Evolutionary conservation across 1,284 basidiomycete species (phyloP), one percentile per base, ranked within the genome.

Genomic region (Stereum hirsutum): DNA sequence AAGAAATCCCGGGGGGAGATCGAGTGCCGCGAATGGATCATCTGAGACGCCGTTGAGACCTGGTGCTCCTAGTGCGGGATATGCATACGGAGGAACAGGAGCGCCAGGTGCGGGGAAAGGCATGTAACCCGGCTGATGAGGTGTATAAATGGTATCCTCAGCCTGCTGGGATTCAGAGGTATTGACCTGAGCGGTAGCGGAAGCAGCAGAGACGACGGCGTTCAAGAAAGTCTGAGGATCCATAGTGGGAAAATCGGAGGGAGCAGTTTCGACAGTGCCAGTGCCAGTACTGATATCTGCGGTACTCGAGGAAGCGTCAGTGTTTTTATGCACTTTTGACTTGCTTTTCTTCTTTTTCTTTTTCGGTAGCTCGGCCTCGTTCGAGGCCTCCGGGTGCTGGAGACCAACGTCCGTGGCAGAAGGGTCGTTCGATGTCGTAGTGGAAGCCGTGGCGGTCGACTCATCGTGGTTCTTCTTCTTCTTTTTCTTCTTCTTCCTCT

Each of bases 151-250:
- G 15, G 41, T 15, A 19, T 47, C 38, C 42, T 48, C 54, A 11
- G 54, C 49, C 6, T 52, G 55, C 2, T 52, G 50, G 24, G 48
- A 56, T n/a, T n/a, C n/a, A n/a, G n/a, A n/a, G n/a, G n/a, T n/a
- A n/a, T n/a, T n/a, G n/a, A n/a, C 24, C 28, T 49, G 49, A 19
- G 57, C 52, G 3, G 60, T 57, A 20, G 59, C 36, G 12, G 36
- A 59, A 17, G 51, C 57, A 39, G 59, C 63, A 53, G 48, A 57
- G 27, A 65, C 57, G 20, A 63, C 55, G 7, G 57, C 59, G 43
- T 74, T 77, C 23, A 84, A 60, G 37, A 84, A 71, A n/a, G 75
- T 24, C 77, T 19, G 71, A 63, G 2, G 57, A 55, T 42, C 64
- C 59, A n/a, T 62, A 6, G 6, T 39, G 44, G 11, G 43, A 21